phyloP scores from a whole-genome alignment of 306 rosid species.

The Ormosia semicastrata region DNA sequence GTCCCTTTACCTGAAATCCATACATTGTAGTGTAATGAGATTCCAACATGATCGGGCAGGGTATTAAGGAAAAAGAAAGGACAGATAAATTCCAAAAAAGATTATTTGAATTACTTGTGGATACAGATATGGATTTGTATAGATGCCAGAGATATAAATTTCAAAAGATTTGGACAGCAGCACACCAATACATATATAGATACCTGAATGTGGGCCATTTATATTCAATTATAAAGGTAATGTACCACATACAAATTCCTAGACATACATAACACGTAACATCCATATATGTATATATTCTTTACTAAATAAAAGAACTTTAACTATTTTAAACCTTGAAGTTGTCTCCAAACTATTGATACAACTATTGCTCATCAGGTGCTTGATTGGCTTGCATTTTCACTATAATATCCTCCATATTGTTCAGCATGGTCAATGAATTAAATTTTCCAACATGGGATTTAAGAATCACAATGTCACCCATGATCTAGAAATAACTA shows the following conservation, averaged over 20 bases:
- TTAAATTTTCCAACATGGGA: not conserved
- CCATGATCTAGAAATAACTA: not conserved
- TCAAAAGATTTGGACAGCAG: not conserved
- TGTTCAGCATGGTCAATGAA: not conserved
- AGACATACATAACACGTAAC: not conserved
- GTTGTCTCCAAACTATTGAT: not conserved
- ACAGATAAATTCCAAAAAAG: not conserved
- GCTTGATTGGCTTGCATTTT: not conserved
- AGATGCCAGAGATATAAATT: not conserved
- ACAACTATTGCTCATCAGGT: not conserved
- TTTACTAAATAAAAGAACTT: not conserved
- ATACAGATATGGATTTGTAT: not conserved
- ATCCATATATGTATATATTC: not conserved
- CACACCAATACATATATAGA: not conserved
- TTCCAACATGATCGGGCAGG: not conserved
- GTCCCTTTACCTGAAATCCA: conserved; percentile 74
- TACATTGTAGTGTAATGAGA: conserved; percentile 6
- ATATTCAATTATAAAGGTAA: not conserved
- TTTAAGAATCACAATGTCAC: not conserved
- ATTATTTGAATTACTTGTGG: not conserved
- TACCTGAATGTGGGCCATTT: not conserved
- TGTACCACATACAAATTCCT: not conserved
- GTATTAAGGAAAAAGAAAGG: not conserved
- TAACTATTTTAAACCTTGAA: conserved; percentile 2
- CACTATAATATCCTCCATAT: not conserved